phyloP scores from a whole-genome alignment of 768 basidiomycete species.

The Chlorophyllum brunneum region DNA sequence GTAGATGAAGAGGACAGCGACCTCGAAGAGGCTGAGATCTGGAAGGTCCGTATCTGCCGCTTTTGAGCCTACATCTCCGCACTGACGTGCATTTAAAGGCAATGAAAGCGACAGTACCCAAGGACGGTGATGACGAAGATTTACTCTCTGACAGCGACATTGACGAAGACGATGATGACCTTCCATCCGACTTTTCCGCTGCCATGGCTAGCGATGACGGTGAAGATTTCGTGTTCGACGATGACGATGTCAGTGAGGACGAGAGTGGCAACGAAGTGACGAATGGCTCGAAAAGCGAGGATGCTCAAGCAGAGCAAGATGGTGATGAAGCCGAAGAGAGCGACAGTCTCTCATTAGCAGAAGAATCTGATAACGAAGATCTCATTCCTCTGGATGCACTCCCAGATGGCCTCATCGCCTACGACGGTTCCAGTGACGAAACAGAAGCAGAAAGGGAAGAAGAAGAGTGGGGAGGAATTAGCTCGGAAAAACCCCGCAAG shows the following conservation, averaged over 20 bases:
- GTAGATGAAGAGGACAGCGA: constrained; percentile 35
- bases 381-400: constrained; percentile 56
- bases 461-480: constrained; percentile 57
- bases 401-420: constrained; percentile 56
- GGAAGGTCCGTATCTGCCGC: constrained; percentile 60
- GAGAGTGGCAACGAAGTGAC: too few relatives aligned
- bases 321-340: constrained; percentile 34
- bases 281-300: constrained; percentile 24
- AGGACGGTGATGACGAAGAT: constrained; percentile 44
- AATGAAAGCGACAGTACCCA: constrained; percentile 86
- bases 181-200: constrained; percentile 19
- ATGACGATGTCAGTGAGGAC: constrained; percentile 23
- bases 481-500: constrained; percentile 31
- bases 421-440: constrained; percentile 49
- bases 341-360: constrained; percentile 51
- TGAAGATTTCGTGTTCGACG: constrained; percentile 17
- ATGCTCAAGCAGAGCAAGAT: constrained; percentile 24
- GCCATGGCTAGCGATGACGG: constrained; percentile 19
- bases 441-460: constrained; percentile 39
- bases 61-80: background rate
- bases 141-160: constrained; percentile 37
- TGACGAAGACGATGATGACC: constrained; percentile 24
- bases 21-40: constrained; percentile 54
- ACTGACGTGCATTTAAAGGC: constrained; percentile 43
- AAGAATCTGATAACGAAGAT: constrained; percentile 71